These are phyloP conservation scores for Trametes versicolor DNA, from an alignment of 1,284 basidiomycete genomes.

Conservation along the genomic window DNA sequence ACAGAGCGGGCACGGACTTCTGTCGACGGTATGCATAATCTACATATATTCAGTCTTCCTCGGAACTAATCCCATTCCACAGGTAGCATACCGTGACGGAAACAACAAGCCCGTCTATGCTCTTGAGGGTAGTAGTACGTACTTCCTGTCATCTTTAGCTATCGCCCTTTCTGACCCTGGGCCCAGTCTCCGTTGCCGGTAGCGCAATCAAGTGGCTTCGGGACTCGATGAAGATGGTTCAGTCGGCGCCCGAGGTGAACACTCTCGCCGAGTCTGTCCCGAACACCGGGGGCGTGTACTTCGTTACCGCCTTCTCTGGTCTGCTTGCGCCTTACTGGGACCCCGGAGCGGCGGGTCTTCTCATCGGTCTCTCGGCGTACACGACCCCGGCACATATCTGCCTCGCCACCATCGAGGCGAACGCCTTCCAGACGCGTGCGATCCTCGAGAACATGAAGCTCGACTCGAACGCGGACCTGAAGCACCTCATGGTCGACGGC, in stretches of 20 bases:
- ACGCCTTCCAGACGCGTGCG: constrained; percentile 90
- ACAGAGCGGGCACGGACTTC: constrained; percentile 85
- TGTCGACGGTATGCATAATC: constrained; percentile 77
- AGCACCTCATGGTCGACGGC: constrained; percentile 92
- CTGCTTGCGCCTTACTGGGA: constrained; percentile 96
- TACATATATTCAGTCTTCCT: constrained; percentile 5
- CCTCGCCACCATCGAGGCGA: constrained; percentile 93
- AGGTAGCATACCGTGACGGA: constrained; percentile 95
- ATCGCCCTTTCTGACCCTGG: constrained; percentile 13
- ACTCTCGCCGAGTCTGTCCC: constrained; percentile 81
- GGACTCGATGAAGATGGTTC: constrained; percentile 89
- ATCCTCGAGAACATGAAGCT: constrained; percentile 95
- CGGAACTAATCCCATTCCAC: neutral
- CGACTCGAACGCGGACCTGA: constrained; percentile 80
- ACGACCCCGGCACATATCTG: constrained; percentile 95
- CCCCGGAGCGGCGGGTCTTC: constrained; percentile 81
- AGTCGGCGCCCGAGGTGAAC: constrained; percentile 87
- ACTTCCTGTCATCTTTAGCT: neutral
- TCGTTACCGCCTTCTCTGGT: constrained; percentile 96
- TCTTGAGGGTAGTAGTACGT: constrained; percentile 91
- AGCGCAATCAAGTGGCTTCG: constrained; percentile 97
- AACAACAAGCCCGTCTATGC: constrained; percentile 88
- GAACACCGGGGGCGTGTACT: constrained; percentile 94
- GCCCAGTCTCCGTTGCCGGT: constrained; percentile 89
- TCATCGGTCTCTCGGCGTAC: constrained; percentile 92